phyloP scores from a whole-genome alignment of 345 rosid species.

The Dipteronia dyeriana region DNA sequence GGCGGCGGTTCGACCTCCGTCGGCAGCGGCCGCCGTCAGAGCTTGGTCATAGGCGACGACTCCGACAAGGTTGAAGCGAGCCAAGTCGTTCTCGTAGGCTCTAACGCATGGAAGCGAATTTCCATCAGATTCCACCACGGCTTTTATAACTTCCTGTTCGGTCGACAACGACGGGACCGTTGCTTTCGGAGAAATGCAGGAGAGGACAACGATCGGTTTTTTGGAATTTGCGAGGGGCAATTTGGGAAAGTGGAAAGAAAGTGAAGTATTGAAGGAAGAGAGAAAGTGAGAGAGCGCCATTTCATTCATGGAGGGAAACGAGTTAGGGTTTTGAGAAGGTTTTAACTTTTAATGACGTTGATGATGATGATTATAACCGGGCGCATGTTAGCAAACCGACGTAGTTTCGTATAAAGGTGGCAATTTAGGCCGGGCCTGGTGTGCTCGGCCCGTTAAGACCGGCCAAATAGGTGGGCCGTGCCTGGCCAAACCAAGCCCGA shows the following conservation, averaged over 20 bases:
- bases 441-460: no score
- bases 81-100: slow-evolving; percentile 70
- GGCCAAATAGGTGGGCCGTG: no score
- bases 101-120: slow-evolving; percentile 72
- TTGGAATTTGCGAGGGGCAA: background rate
- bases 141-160: slow-evolving; percentile 60
- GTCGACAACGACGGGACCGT: slow-evolving; percentile 30
- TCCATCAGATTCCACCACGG: slow-evolving; percentile 61
- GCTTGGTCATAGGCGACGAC: slow-evolving; percentile 77
- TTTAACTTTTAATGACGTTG: background rate
- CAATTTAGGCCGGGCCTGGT: no score
- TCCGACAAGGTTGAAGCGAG: slow-evolving; percentile 77
- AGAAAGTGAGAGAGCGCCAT: slow-evolving; percentile 2
- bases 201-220: slow-evolving; percentile 22
- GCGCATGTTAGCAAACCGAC: background rate
- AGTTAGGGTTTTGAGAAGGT: slow-evolving; percentile 11
- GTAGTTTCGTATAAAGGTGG: no score
- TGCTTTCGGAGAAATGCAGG: slow-evolving; percentile 18
- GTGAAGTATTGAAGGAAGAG: background rate
- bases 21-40: slow-evolving; percentile 86
- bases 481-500: no score
- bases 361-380: no score
- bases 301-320: background rate
- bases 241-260: background rate
- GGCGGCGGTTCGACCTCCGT: slow-evolving; percentile 83